phyloP scores from a whole-genome alignment of 495 filamentous ascomycete genomes.

The Penicillium lividum region DNA sequence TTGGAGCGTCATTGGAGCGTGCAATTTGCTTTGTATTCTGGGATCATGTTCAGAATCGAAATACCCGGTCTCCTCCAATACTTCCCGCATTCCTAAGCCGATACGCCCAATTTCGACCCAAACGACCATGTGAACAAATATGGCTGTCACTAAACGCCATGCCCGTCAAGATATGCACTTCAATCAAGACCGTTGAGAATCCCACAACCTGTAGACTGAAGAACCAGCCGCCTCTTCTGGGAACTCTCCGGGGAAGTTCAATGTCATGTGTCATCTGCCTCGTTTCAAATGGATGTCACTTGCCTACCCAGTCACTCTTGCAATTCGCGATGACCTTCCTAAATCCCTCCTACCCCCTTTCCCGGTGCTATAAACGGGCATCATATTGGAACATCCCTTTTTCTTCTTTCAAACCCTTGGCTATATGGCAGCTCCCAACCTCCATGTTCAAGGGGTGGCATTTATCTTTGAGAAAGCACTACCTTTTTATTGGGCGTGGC shows the following conservation, averaged over 20 bases:
- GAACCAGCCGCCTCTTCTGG: background rate
- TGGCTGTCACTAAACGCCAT: background rate
- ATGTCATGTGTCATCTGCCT: slow-evolving; percentile 1
- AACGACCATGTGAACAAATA: background rate
- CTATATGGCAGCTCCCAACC: background rate
- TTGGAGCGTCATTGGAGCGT: background rate
- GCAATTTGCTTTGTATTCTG: background rate
- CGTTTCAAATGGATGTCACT: background rate
- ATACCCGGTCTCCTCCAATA: background rate
- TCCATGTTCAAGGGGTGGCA: background rate
- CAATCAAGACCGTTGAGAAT: background rate
- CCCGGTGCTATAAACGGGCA: background rate
- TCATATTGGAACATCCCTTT: background rate
- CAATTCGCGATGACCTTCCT: background rate
- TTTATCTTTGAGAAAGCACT: background rate
- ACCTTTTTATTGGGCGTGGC: background rate
- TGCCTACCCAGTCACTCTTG: slow-evolving; percentile 1
- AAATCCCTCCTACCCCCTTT: background rate
- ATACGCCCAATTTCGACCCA: background rate
- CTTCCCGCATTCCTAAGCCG: background rate
- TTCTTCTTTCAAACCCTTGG: background rate
- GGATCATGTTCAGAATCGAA: background rate
- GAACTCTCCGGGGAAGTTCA: background rate
- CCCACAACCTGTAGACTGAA: background rate
- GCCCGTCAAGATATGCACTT: background rate